Conservation (phyloP, 2,329 filamentous ascomycete genomes). For the Penicillium sclerotiorum region DNA sequence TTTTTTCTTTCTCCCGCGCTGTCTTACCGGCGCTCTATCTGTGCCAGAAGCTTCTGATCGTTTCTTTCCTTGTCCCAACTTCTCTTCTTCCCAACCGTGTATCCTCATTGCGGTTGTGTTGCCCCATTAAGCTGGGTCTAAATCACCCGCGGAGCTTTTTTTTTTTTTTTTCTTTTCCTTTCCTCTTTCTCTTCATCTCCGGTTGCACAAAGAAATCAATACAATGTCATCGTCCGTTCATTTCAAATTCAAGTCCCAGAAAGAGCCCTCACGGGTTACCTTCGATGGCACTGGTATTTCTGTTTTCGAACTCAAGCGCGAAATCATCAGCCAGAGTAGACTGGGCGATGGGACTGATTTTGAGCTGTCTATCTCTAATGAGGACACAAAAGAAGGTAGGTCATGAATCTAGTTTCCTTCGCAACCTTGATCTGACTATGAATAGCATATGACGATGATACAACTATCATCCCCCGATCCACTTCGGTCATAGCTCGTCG, state of each 20-base stretch:
- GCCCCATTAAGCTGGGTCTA: constrained; percentile 31
- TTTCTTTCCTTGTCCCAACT: background rate
- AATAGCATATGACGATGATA: constrained; percentile 94
- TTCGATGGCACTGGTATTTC: constrained; percentile 98
- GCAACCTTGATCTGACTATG: constrained; percentile 27
- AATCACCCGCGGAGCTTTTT: constrained; percentile 28
- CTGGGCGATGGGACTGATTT: constrained; percentile 96
- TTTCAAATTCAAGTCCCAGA: constrained; percentile 99
- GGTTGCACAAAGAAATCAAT: constrained; percentile 41
- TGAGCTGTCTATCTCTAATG: constrained; percentile 90
- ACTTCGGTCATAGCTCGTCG: constrained; percentile 90
- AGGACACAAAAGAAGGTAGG: constrained; percentile 88
- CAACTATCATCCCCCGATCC: constrained; percentile 92
- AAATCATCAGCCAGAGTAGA: constrained; percentile 93
- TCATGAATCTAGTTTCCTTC: constrained; percentile 15
- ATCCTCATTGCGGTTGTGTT: constrained; percentile 9
- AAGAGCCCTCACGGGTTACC: constrained; percentile 88
- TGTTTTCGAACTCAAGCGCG: constrained; percentile 97
- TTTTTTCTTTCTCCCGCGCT: too few relatives aligned
- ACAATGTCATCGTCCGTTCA: constrained; percentile 96
- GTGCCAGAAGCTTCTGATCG: background rate
- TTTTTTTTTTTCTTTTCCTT: constrained; percentile 23
- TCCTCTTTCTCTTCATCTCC: background rate
- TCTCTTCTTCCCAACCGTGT: background rate
- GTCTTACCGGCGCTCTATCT: constrained; percentile 20